A percentile compares a stretch with the other conserved stretches of the same genome.
phyloP scores from a whole-genome alignment of 768 basidiomycete genomes.

The Thelephora ganbajun region DNA sequence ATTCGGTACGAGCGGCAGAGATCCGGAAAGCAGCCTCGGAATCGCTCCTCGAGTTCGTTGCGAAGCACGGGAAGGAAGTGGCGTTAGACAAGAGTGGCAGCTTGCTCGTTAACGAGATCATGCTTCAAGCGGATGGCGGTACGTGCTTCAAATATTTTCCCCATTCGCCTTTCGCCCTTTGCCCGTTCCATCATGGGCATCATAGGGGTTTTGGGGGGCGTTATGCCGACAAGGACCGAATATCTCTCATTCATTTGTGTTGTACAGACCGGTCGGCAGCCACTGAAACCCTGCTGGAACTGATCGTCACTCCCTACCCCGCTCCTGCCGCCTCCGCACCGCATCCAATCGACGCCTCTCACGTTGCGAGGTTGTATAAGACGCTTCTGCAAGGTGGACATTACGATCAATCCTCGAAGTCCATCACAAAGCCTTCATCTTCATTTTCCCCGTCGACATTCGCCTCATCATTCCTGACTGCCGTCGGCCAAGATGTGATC shows the following conservation, averaged over 20 bases:
- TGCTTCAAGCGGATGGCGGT: slow-evolving; percentile 84
- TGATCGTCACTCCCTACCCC: slow-evolving; percentile 43
- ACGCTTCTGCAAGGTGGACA: slow-evolving; percentile 85
- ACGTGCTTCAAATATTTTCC: slow-evolving; percentile 17
- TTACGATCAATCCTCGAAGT: slow-evolving; percentile 48
- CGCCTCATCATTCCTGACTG: slow-evolving; percentile 39
- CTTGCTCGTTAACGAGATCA: slow-evolving; percentile 63
- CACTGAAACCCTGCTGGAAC: slow-evolving; percentile 42
- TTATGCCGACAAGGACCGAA: not conserved
- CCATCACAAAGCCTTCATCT: slow-evolving; percentile 32
- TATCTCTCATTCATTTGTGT: not conserved
- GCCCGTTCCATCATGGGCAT: not conserved
- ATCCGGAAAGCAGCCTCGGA: slow-evolving; percentile 62
- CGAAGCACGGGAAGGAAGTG: slow-evolving; percentile 42
- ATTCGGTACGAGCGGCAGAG: slow-evolving; percentile 57
- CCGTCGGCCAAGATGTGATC: slow-evolving; percentile 37
- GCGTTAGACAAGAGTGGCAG: slow-evolving; percentile 70
- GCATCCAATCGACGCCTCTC: slow-evolving; percentile 72
- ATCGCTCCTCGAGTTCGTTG: slow-evolving; percentile 57
- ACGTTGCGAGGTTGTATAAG: slow-evolving; percentile 78
- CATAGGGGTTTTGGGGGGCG: too few species aligned
- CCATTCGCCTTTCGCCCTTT: not conserved
- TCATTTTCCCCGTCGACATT: slow-evolving; percentile 47
- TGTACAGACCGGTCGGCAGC: slow-evolving; percentile 56
- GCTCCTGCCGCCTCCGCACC: slow-evolving; percentile 30